Percentiles rank a stretch among this genome's conserved stretches.
phyloP scores from a whole-genome alignment of 1,139 yeast species.

The Kodamaea alishanica region DNA sequence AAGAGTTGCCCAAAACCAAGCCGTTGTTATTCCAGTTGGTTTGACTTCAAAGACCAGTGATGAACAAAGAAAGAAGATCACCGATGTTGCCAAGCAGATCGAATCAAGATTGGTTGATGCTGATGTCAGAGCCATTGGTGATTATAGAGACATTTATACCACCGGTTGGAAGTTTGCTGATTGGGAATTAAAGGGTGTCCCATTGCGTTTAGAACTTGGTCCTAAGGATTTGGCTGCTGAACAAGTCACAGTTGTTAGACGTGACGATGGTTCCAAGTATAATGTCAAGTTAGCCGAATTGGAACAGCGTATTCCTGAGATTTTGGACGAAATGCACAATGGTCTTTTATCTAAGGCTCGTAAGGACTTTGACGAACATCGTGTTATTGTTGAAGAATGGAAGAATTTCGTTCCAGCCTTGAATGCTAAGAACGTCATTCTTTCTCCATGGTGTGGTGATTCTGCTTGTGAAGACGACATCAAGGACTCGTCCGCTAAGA shows the following conservation, averaged over 20 bases:
- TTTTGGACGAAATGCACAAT: slow-evolving; percentile 75
- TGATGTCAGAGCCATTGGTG: slow-evolving; percentile 75
- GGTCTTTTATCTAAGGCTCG: slow-evolving; percentile 78
- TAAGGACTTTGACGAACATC: slow-evolving; percentile 75
- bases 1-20: slow-evolving; percentile 89
- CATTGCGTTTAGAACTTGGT: slow-evolving; percentile 91
- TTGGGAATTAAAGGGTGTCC: slow-evolving; percentile 95
- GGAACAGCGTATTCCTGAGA: slow-evolving; percentile 64
- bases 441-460: slow-evolving; percentile 97
- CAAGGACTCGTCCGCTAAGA: slow-evolving; percentile 86
- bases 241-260: slow-evolving; percentile 85
- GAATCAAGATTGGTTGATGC: slow-evolving; percentile 54
- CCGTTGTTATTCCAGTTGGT: slow-evolving; percentile 92
- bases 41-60: slow-evolving; percentile 80
- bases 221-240: slow-evolving; percentile 85
- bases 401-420: slow-evolving; percentile 89
- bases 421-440: slow-evolving; percentile 83
- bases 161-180: slow-evolving; percentile 99
- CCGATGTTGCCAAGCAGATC: slow-evolving; percentile 64
- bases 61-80: slow-evolving; percentile 68
- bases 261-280: slow-evolving; percentile 80
- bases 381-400: slow-evolving; percentile 79
- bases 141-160: slow-evolving; percentile 88
- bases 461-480: slow-evolving; percentile 95
- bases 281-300: slow-evolving; percentile 63